phyloP scores from a whole-genome alignment of 2,329 filamentous ascomycete species.

The Torrubiella hemipterigena region DNA sequence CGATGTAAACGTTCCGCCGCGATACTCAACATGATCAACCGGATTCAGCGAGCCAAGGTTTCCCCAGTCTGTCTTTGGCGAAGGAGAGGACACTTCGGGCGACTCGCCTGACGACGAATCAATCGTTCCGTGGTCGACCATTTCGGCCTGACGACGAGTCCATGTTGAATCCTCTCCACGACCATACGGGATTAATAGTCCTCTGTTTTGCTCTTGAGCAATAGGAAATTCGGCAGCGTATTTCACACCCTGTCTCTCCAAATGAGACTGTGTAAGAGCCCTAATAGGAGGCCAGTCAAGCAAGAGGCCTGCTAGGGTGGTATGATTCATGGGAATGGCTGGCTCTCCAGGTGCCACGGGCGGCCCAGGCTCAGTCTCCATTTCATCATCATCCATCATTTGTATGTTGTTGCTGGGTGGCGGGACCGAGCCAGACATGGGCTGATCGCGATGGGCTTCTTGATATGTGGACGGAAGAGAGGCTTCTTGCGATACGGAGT shows the following conservation, averaged over 20 bases:
- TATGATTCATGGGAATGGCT: conserved; percentile 74
- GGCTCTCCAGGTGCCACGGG: conserved; percentile 46
- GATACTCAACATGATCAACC: conserved; percentile 26
- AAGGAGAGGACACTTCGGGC: conserved; percentile 41
- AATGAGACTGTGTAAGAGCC: conserved; percentile 43
- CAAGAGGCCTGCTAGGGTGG: conserved; percentile 76
- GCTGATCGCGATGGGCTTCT: too few species aligned
- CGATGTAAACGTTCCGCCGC: conserved; percentile 21
- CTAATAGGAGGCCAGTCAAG: conserved; percentile 60
- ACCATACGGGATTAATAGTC: conserved; percentile 64
- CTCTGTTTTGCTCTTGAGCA: conserved; percentile 60
- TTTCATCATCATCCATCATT: conserved; percentile 31
- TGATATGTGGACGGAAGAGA: too few species aligned
- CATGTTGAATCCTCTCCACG: conserved; percentile 62
- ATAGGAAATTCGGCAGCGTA: conserved; percentile 64
- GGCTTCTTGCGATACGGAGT: background rate
- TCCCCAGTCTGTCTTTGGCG: conserved; percentile 46
- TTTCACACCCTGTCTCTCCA: conserved; percentile 37
- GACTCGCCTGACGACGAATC: conserved; percentile 35
- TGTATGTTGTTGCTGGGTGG: conserved; percentile 7
- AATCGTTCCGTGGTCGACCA: conserved; percentile 23
- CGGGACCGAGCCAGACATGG: too few species aligned
- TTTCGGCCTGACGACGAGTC: conserved; percentile 33
- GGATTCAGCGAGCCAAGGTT: conserved; percentile 40
- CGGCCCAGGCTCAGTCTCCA: conserved; percentile 38